Percentiles rank a stretch among this genome's conserved stretches.
Conservation (phyloP, 2,329 filamentous ascomycete species). For the Bipolaris zeicola region DNA sequence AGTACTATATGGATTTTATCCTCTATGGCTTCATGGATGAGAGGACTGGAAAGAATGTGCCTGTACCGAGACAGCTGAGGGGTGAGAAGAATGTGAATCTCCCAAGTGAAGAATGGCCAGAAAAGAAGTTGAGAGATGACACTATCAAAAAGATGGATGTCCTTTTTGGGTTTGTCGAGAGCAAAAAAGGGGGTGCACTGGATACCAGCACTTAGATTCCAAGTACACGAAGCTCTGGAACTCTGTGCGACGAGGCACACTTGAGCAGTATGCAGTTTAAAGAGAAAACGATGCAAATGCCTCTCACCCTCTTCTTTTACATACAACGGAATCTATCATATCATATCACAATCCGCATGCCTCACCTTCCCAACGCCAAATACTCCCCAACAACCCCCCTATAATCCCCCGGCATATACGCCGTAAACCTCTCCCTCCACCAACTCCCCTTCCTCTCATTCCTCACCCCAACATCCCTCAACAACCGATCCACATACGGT, state of each 20-base stretch:
- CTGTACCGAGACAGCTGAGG: slow-evolving; percentile 56
- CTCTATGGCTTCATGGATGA: slow-evolving; percentile 66
- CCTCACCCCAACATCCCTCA: slow-evolving; percentile 29
- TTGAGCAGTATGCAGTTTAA: too few relatives aligned
- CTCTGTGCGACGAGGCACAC: background rate
- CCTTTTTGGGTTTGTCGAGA: background rate
- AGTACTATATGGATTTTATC: slow-evolving; percentile 62
- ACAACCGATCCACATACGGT: slow-evolving; percentile 36
- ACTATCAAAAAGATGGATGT: slow-evolving; percentile 8
- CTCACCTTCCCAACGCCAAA: background rate
- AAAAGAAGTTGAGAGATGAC: background rate
- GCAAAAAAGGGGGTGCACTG: background rate
- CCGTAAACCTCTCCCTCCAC: slow-evolving; percentile 26
- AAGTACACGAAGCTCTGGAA: background rate
- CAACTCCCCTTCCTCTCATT: slow-evolving; percentile 24
- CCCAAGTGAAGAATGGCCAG: slow-evolving; percentile 9
- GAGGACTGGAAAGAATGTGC: slow-evolving; percentile 57
- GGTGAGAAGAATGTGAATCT: slow-evolving; percentile 53
- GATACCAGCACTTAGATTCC: background rate
- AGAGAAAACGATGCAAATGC: too few relatives aligned
- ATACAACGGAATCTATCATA: background rate
- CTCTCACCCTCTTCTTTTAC: background rate
- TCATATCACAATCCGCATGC: background rate
- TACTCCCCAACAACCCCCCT: slow-evolving; percentile 31
- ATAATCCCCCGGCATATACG: slow-evolving; percentile 35